Percentiles rank a stretch among this genome's conserved stretches.
Conservation (phyloP, 805 yeast species). For the Candida manassasensis region DNA sequence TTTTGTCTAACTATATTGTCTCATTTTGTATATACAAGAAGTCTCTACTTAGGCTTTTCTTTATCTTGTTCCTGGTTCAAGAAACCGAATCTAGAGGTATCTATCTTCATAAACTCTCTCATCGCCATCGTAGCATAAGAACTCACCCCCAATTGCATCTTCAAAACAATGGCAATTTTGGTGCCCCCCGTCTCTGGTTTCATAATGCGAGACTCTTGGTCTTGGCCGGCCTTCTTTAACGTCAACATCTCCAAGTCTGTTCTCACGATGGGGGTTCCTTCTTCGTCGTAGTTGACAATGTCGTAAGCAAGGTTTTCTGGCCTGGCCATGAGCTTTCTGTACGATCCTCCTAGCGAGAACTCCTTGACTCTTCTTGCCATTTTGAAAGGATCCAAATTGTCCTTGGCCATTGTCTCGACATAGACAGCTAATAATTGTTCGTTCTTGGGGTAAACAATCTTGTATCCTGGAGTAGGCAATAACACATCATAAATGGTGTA, state of each 20-base stretch:
- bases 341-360: conserved; percentile 88
- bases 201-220: conserved; percentile 19
- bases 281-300: conserved; percentile 53
- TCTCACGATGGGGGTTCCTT: conserved; percentile 64
- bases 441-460: conserved; percentile 78
- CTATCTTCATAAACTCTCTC: conserved; percentile 81
- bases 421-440: conserved; percentile 56
- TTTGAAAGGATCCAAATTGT: conserved; percentile 75
- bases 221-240: conserved; percentile 20
- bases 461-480: conserved; percentile 95
- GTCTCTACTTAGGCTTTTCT: too few species aligned
- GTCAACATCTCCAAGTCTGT: conserved; percentile 62
- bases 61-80: conserved; percentile 1
- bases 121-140: conserved; percentile 98
- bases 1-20: too few species aligned
- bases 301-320: conserved; percentile 62
- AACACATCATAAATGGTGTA: conserved; percentile 79
- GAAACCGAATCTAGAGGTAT: conserved; percentile 44
- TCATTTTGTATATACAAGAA: too few species aligned
- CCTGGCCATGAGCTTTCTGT: conserved; percentile 65
- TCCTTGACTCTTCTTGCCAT: conserved; percentile 86
- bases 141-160: conserved; percentile 75
- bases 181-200: conserved; percentile 30
- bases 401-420: conserved; percentile 68
- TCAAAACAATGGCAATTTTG: conserved; percentile 67